A percentile compares a stretch with the other conserved stretches of the same genome.
phyloP scores from a whole-genome alignment of 2,329 filamentous ascomycete species.

The Rhinocladiella mackenziei region DNA sequence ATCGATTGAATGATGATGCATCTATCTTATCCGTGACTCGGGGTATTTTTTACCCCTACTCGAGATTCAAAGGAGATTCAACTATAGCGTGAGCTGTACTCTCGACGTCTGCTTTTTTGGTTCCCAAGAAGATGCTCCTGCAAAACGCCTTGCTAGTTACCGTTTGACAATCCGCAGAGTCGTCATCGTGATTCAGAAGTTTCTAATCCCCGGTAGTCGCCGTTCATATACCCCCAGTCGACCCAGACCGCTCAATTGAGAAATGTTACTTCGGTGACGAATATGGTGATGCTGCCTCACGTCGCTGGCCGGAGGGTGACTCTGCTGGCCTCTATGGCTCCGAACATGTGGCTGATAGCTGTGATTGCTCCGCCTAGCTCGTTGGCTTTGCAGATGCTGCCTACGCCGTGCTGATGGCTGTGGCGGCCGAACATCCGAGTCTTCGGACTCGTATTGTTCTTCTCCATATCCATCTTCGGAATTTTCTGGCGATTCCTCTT shows the following conservation, averaged over 20 bases:
- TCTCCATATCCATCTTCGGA: constrained; percentile 9
- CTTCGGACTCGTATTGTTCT: constrained; percentile 19
- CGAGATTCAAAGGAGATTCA: neutral
- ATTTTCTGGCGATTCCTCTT: constrained; percentile 1
- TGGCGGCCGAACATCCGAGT: constrained; percentile 24
- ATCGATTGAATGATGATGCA: constrained; percentile 6
- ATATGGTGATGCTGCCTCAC: neutral
- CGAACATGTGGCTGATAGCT: neutral
- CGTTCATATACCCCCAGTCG: too few species aligned
- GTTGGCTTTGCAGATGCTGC: constrained; percentile 17
- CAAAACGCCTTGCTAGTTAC: constrained; percentile 6
- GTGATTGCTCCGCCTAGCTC: constrained; percentile 16
- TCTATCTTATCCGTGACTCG: neutral
- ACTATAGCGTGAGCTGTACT: neutral
- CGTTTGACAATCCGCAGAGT: too few species aligned
- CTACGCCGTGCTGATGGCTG: constrained; percentile 19
- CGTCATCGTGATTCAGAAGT: too few species aligned
- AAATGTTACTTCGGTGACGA: neutral
- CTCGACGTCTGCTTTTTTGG: neutral
- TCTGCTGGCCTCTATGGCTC: neutral
- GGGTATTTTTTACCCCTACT: neutral
- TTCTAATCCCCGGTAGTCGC: too few species aligned
- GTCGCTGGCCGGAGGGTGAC: neutral
- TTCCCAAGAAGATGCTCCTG: neutral
- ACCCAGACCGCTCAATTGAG: neutral